Percentiles rank a stretch among this genome's conserved stretches.
phyloP scores from a whole-genome alignment of 345 rosid species.

The Sisymbrium altissimum region DNA sequence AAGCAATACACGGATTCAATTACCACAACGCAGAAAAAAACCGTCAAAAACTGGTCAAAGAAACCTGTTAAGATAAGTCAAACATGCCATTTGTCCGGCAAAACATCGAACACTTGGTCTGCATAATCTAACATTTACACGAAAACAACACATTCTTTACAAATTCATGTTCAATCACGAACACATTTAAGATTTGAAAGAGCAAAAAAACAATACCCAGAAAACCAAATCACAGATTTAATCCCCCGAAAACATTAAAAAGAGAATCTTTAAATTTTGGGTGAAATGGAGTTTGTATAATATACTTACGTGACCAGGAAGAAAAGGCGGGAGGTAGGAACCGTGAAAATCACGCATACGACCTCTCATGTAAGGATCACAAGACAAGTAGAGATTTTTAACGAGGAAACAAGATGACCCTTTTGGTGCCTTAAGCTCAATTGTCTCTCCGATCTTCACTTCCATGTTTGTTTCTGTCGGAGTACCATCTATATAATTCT shows the following conservation, averaged over 20 bases:
- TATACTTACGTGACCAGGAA: slow-evolving; percentile 37
- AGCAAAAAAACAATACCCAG: background rate
- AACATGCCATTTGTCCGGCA: too few species aligned
- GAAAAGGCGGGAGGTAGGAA: slow-evolving; percentile 37
- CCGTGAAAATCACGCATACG: slow-evolving; percentile 37
- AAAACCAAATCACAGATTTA: background rate
- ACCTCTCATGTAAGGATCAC: slow-evolving; percentile 56
- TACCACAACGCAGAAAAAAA: background rate
- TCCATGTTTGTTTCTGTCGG: slow-evolving; percentile 41
- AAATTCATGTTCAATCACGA: background rate
- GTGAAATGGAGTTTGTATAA: background rate
- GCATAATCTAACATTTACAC: background rate
- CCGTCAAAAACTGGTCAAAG: too few species aligned
- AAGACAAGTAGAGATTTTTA: slow-evolving; percentile 48
- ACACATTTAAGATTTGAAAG: background rate
- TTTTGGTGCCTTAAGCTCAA: slow-evolving; percentile 33
- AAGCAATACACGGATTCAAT: background rate
- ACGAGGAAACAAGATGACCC: slow-evolving; percentile 37
- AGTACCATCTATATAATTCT: slow-evolving; percentile 30
- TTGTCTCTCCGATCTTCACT: slow-evolving; percentile 13
- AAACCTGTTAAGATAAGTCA: too few species aligned
- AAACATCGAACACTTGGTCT: slow-evolving; percentile 12
- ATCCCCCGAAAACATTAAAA: background rate
- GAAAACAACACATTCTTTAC: background rate
- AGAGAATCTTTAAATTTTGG: background rate